Evolutionary conservation across 2,329 filamentous ascomycete genomes (phyloP).

Genomic region (Graphiopsis chlorocephala): DNA sequence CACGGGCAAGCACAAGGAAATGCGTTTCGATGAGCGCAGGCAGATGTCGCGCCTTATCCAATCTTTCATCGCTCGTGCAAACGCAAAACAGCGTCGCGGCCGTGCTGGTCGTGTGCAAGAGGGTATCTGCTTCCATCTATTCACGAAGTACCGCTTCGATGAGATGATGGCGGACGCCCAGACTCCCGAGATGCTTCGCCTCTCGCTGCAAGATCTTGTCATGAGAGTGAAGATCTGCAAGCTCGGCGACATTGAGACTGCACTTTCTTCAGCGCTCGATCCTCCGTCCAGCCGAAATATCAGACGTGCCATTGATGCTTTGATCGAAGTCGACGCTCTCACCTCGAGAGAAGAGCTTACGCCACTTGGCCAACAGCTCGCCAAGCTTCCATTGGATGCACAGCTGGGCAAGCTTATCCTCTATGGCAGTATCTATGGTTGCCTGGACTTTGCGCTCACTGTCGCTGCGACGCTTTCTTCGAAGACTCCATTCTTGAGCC

Average conservation of each 20-base stretch:
- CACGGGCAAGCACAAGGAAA: constrained; percentile 94
- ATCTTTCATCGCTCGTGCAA: constrained; percentile 91
- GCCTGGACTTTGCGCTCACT: constrained; percentile 86
- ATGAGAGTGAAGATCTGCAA: constrained; percentile 98
- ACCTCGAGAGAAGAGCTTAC: constrained; percentile 81
- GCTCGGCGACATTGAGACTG: constrained; percentile 88
- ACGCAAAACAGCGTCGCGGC: constrained; percentile 90
- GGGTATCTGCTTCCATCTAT: constrained; percentile 92
- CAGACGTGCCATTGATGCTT: constrained; percentile 82
- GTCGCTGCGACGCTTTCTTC: constrained; percentile 90
- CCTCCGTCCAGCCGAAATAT: constrained; percentile 91
- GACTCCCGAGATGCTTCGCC: constrained; percentile 90
- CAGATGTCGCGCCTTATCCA: constrained; percentile 89
- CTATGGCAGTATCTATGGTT: constrained; percentile 81
- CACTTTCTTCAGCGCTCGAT: constrained; percentile 81
- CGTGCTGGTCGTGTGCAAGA: constrained; percentile 94
- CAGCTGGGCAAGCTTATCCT: constrained; percentile 92
- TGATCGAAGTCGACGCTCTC: constrained; percentile 88
- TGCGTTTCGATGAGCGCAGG: constrained; percentile 90
- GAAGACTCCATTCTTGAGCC: constrained; percentile 88
- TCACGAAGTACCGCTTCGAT: constrained; percentile 87
- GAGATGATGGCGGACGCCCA: constrained; percentile 83
- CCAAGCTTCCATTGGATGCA: constrained; percentile 85
- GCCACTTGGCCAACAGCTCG: constrained; percentile 78
- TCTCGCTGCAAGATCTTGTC: constrained; percentile 91